Evolutionary conservation across 495 filamentous ascomycete species (phyloP).

Genomic region (Penicillium parvum): DNA sequence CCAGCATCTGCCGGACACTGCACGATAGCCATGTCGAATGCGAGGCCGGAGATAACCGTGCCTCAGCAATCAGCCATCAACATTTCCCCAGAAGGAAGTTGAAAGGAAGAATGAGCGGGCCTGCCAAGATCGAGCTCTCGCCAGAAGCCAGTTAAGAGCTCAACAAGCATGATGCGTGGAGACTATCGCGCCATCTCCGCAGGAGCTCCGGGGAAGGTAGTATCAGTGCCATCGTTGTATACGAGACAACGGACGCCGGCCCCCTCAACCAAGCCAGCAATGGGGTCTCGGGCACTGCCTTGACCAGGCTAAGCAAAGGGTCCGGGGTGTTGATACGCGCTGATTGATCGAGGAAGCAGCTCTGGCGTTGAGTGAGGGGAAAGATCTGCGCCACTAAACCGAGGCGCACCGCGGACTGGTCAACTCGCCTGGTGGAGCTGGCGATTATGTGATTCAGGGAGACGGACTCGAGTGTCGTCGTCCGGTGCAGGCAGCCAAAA

Average conservation of each 20-base stretch:
- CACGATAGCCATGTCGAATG: background rate
- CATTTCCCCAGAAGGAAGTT: slow-evolving; percentile 4
- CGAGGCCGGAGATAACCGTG: slow-evolving; percentile 6
- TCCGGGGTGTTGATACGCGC: background rate
- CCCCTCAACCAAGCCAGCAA: slow-evolving; percentile 1
- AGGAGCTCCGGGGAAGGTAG: slow-evolving; percentile 23
- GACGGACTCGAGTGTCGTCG: too few species aligned
- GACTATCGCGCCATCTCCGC: slow-evolving; percentile 15
- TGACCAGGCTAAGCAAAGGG: slow-evolving; percentile 1
- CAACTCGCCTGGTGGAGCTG: background rate
- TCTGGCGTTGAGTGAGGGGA: slow-evolving; percentile 10
- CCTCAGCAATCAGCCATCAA: slow-evolving; percentile 2
- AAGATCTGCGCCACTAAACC: slow-evolving; percentile 9
- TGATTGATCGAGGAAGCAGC: slow-evolving; percentile 1
- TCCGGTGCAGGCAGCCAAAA: too few species aligned
- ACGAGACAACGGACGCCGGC: slow-evolving; percentile 8
- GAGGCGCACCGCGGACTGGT: background rate
- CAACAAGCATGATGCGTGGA: slow-evolving; percentile 6
- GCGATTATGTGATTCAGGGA: background rate
- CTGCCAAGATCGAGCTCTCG: slow-evolving; percentile 3
- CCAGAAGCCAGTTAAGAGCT: slow-evolving; percentile 1
- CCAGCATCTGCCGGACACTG: background rate
- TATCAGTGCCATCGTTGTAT: slow-evolving; percentile 2
- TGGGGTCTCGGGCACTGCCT: slow-evolving; percentile 6
- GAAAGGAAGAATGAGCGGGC: background rate